phyloP scores from a whole-genome alignment of 805 yeast genomes.

The Pichia occidentalis region DNA sequence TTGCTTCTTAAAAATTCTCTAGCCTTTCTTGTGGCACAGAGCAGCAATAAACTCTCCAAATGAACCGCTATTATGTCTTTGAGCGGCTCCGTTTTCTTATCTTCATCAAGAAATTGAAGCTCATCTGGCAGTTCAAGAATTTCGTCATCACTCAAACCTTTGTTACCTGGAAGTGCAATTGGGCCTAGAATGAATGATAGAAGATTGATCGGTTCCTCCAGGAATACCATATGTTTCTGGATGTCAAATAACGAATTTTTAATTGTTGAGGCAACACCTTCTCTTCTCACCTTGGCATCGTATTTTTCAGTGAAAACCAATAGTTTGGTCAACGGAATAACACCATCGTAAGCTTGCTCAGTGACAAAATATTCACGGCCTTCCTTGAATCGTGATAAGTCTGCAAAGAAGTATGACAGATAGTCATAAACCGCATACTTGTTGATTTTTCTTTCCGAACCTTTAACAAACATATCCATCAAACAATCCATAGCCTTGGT shows the following conservation, averaged over 20 bases:
- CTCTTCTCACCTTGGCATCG: slow-evolving; percentile 73
- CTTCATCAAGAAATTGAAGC: slow-evolving; percentile 69
- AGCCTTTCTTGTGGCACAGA: slow-evolving; percentile 67
- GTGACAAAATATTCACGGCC: slow-evolving; percentile 78
- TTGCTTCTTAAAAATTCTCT: slow-evolving; percentile 76
- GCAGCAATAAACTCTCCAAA: slow-evolving; percentile 69
- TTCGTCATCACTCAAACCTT: slow-evolving; percentile 72
- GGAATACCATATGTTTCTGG: slow-evolving; percentile 52
- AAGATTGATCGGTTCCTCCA: slow-evolving; percentile 60
- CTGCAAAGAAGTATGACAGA: slow-evolving; percentile 83
- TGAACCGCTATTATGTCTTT: slow-evolving; percentile 60
- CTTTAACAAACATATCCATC: slow-evolving; percentile 85
- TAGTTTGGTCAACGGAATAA: slow-evolving; percentile 75
- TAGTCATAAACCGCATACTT: slow-evolving; percentile 73
- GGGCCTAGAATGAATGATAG: slow-evolving; percentile 81
- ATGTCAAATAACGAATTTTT: slow-evolving; percentile 84
- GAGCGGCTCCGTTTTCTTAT: slow-evolving; percentile 70
- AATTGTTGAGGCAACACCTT: slow-evolving; percentile 88
- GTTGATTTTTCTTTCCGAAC: slow-evolving; percentile 65
- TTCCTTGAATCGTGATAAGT: slow-evolving; percentile 64
- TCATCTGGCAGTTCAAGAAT: slow-evolving; percentile 84
- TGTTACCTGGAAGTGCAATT: slow-evolving; percentile 54
- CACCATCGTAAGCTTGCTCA: slow-evolving; percentile 63
- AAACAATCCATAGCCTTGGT: slow-evolving; percentile 63
- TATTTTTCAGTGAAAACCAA: slow-evolving; percentile 78